Evolutionary conservation across 768 basidiomycete genomes (phyloP).

Genomic region (Atractiella rhizophila): DNA sequence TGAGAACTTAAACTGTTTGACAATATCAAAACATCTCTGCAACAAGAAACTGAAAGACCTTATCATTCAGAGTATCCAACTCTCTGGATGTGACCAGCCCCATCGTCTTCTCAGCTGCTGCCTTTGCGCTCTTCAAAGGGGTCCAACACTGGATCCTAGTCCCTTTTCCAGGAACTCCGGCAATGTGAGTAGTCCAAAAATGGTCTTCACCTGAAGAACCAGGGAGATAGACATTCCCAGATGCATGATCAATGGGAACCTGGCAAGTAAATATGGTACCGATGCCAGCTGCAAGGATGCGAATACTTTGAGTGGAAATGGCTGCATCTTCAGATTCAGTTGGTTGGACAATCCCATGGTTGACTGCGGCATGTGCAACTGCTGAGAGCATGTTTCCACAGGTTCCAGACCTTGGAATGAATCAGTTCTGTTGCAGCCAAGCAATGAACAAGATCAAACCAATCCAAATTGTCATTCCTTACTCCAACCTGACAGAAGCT

Average conservation of each 20-base stretch:
- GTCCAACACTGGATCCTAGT: no score
- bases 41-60: not conserved
- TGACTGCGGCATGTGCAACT: not conserved
- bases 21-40: not conserved
- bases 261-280: constrained; percentile 5
- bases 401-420: not conserved
- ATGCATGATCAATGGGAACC: constrained; percentile 9
- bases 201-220: constrained; percentile 12
- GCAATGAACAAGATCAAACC: constrained; percentile 1
- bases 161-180: no score
- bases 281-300: not conserved
- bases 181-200: no score
- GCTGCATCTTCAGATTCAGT: no score
- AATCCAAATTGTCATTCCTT: constrained; percentile 4
- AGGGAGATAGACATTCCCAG: constrained; percentile 8
- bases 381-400: constrained; percentile 14
- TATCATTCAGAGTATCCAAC: not conserved
- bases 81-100: not conserved
- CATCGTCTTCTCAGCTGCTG: constrained; percentile 1
- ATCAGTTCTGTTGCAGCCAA: not conserved
- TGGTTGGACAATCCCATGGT: constrained; percentile 3
- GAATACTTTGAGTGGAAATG: constrained; percentile 5
- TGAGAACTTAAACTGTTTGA: constrained; percentile 7
- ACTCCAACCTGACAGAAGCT: constrained; percentile 12
- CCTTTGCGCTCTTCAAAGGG: not conserved